A percentile compares a stretch with the other conserved stretches of the same genome.
phyloP scores from a whole-genome alignment of 2,329 filamentous ascomycete genomes.

The Colletotrichum sp. region DNA sequence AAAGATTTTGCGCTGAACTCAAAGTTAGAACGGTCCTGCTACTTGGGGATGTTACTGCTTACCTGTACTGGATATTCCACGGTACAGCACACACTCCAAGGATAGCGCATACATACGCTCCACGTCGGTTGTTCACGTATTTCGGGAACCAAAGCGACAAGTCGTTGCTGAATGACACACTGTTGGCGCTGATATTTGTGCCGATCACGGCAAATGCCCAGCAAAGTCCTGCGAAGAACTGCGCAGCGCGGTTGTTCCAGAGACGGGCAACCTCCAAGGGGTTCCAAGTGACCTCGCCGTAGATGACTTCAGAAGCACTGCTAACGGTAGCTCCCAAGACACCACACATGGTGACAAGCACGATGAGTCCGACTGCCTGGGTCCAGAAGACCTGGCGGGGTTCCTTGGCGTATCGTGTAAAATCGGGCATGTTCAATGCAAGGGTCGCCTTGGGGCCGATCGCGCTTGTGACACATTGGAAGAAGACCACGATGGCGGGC shows the following conservation, averaged over 20 bases:
- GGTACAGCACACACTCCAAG: slow-evolving; percentile 20
- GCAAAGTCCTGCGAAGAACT: slow-evolving; percentile 31
- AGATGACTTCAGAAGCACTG: slow-evolving; percentile 37
- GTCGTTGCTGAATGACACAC: slow-evolving; percentile 58
- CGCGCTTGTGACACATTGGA: slow-evolving; percentile 27
- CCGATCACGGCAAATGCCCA: slow-evolving; percentile 51
- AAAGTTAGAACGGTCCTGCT: slow-evolving; percentile 25
- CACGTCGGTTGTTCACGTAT: slow-evolving; percentile 57
- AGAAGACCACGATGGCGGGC: slow-evolving; percentile 23
- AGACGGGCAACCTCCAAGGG: slow-evolving; percentile 29
- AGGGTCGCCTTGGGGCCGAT: slow-evolving; percentile 24
- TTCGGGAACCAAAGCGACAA: slow-evolving; percentile 55
- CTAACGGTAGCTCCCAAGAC: slow-evolving; percentile 52
- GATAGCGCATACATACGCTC: slow-evolving; percentile 41
- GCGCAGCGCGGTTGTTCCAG: slow-evolving; percentile 32
- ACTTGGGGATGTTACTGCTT: background rate
- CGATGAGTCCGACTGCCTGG: slow-evolving; percentile 19
- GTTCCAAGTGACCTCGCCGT: slow-evolving; percentile 30
- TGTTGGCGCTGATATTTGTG: slow-evolving; percentile 59
- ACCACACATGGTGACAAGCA: slow-evolving; percentile 34
- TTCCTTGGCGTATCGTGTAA: slow-evolving; percentile 24
- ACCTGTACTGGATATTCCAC: slow-evolving; percentile 23
- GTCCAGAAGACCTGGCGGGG: slow-evolving; percentile 21
- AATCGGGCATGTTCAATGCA: slow-evolving; percentile 25
- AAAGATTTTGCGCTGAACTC: background rate